phyloP scores from a whole-genome alignment of 352 stramenopile species.

The Phytopythium mirpurense region DNA sequence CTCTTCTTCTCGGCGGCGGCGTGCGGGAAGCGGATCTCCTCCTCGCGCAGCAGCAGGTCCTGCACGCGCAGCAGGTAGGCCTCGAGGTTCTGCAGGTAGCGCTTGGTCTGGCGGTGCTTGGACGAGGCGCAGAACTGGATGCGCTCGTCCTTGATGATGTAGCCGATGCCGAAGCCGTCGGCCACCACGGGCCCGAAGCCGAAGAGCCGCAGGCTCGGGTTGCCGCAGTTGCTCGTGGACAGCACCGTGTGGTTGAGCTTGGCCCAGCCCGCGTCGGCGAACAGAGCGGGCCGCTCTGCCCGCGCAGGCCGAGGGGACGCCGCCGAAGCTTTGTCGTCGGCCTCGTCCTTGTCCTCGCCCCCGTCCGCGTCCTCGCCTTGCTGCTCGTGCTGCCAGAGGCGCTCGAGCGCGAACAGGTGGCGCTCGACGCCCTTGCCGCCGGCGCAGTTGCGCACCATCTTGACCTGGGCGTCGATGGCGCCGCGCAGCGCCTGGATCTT shows the following conservation, averaged over 20 bases:
- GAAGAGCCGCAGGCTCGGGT: constrained; percentile 92
- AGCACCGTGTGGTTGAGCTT: constrained; percentile 94
- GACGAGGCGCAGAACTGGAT: constrained; percentile 87
- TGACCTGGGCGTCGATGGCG: constrained; percentile 86
- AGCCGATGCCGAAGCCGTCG: constrained; percentile 95
- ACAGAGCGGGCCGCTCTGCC: constrained; percentile 86
- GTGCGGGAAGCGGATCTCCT: constrained; percentile 74
- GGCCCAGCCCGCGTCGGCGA: constrained; percentile 84
- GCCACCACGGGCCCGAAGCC: constrained; percentile 91
- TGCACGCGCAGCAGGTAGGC: constrained; percentile 74
- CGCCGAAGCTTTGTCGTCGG: too few relatives aligned
- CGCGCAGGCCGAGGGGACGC: too few relatives aligned
- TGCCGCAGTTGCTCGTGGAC: constrained; percentile 96
- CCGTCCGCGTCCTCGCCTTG: constrained; percentile 25
- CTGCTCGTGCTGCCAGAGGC: constrained; percentile 69
- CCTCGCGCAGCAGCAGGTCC: constrained; percentile 72
- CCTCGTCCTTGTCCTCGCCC: too few relatives aligned
- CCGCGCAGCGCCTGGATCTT: constrained; percentile 86
- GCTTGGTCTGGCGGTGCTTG: constrained; percentile 76
- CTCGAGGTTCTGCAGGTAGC: constrained; percentile 83
- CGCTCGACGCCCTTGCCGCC: constrained; percentile 91
- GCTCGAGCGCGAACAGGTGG: constrained; percentile 93
- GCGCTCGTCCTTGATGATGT: constrained; percentile 96
- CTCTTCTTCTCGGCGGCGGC: constrained; percentile 39
- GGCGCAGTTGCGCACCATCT: constrained; percentile 86